A percentile compares a stretch with the other conserved stretches of the same genome.
Conservation (phyloP, 2,329 filamentous ascomycete genomes). For the Colletotrichum echinochloae region DNA sequence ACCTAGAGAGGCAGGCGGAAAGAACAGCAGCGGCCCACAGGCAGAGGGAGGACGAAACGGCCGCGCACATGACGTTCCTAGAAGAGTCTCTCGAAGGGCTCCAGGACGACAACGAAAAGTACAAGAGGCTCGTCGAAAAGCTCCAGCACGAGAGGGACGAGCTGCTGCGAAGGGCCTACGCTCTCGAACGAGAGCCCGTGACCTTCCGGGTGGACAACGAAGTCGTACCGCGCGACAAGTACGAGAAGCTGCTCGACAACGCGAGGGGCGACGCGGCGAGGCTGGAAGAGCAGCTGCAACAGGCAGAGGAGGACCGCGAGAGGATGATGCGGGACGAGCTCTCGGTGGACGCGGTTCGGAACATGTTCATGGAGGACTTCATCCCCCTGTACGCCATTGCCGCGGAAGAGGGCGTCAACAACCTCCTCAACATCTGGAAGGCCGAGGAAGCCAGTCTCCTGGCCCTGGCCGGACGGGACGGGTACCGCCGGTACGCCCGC, state of each 20-base stretch:
- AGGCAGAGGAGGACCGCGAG: background rate
- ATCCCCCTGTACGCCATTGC: conserved; percentile 8
- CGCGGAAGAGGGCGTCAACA: background rate
- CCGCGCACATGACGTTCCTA: background rate
- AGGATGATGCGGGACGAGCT: background rate
- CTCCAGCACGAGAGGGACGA: background rate
- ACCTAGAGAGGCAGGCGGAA: background rate
- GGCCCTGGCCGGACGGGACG: background rate
- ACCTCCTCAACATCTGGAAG: background rate
- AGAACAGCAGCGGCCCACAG: background rate
- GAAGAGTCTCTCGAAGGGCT: background rate
- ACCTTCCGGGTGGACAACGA: conserved; percentile 18
- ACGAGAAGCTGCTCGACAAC: conserved; percentile 28
- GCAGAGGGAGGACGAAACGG: background rate
- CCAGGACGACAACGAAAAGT: background rate
- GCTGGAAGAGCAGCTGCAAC: background rate
- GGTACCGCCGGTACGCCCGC: conserved; percentile 1
- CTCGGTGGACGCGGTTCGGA: background rate
- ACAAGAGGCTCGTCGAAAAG: background rate
- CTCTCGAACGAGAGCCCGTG: background rate
- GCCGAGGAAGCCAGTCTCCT: conserved; percentile 12
- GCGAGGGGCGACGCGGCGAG: conserved; percentile 13
- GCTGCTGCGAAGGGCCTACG: background rate
- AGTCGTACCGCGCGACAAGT: background rate
- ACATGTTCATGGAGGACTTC: background rate